A percentile compares a stretch with the other conserved stretches of the same genome.
Evolutionary conservation across 768 basidiomycete species (phyloP).

Genomic region (Tubosaeta brunneosetosa): DNA sequence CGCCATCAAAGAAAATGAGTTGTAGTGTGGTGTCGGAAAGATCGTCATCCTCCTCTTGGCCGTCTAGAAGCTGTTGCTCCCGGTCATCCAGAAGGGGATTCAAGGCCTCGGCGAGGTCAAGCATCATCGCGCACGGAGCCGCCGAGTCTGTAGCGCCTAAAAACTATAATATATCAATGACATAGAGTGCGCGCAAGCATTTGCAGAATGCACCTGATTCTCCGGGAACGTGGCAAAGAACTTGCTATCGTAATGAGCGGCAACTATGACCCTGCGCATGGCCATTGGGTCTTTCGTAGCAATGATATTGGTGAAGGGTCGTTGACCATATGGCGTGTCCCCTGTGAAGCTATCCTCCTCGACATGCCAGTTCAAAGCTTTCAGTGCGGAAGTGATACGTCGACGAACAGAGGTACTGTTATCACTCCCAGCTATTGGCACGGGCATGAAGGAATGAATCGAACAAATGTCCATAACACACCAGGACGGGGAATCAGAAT

Average conservation of each 20-base stretch:
- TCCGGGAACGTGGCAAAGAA: slow-evolving; percentile 67
- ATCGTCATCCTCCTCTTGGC: slow-evolving; percentile 66
- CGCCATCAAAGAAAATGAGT: slow-evolving; percentile 94
- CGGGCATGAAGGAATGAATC: not conserved
- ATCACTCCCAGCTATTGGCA: slow-evolving; percentile 53
- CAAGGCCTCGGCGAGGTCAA: slow-evolving; percentile 85
- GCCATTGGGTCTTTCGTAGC: slow-evolving; percentile 94
- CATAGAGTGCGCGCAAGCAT: not conserved
- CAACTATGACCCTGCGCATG: slow-evolving; percentile 71
- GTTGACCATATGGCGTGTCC: slow-evolving; percentile 75
- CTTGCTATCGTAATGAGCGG: slow-evolving; percentile 94
- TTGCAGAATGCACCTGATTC: slow-evolving; percentile 56
- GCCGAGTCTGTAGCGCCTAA: slow-evolving; percentile 97
- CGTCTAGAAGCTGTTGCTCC: slow-evolving; percentile 49
- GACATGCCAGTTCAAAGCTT: slow-evolving; percentile 77
- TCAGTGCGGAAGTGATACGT: slow-evolving; percentile 72
- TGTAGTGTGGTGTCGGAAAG: slow-evolving; percentile 82
- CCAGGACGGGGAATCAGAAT: slow-evolving; percentile 83
- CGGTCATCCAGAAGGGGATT: slow-evolving; percentile 66
- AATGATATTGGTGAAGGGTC: slow-evolving; percentile 83
- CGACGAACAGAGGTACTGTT: slow-evolving; percentile 80
- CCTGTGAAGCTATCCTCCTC: slow-evolving; percentile 81
- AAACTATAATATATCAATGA: slow-evolving; percentile 52
- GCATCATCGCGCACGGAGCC: slow-evolving; percentile 89
- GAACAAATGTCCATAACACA: slow-evolving; percentile 34